phyloP scores from a whole-genome alignment of 2,329 filamentous ascomycete genomes.

The Aspergillus thermomutatus region DNA sequence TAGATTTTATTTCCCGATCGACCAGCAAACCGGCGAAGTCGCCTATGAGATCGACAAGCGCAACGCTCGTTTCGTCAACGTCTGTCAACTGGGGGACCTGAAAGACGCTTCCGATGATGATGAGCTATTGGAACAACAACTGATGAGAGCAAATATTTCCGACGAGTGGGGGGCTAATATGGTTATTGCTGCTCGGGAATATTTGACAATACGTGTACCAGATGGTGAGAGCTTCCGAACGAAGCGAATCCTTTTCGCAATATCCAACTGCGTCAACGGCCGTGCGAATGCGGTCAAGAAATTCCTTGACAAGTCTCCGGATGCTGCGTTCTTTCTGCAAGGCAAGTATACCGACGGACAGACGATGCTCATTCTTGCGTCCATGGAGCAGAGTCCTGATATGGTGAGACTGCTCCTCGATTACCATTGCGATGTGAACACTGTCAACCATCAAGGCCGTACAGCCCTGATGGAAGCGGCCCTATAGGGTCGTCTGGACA shows the following conservation, averaged over 20 bases:
- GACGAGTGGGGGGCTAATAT: too few species aligned
- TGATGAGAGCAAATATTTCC: too few species aligned
- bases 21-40: too few species aligned
- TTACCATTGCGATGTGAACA: slow-evolving; percentile 4
- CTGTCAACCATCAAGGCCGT: slow-evolving; percentile 1
- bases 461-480: slow-evolving; percentile 11
- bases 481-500: slow-evolving; percentile 5
- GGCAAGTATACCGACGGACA: not conserved
- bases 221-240: too few species aligned
- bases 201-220: too few species aligned
- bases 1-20: too few species aligned
- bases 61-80: too few species aligned
- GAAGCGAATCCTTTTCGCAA: not conserved
- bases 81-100: too few species aligned
- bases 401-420: slow-evolving; percentile 9
- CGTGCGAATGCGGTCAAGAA: not conserved
- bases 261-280: slow-evolving; percentile 1
- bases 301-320: slow-evolving; percentile 9
- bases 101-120: too few species aligned
- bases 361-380: slow-evolving; percentile 8
- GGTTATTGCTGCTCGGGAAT: too few species aligned
- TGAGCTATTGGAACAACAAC: too few species aligned
- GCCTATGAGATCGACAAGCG: too few species aligned
- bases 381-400: slow-evolving; percentile 1
- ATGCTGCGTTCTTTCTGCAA: slow-evolving; percentile 3